Evolutionary conservation across 73 alveolate species (phyloP).

Genomic region (Paramecium sonneborni): DNA sequence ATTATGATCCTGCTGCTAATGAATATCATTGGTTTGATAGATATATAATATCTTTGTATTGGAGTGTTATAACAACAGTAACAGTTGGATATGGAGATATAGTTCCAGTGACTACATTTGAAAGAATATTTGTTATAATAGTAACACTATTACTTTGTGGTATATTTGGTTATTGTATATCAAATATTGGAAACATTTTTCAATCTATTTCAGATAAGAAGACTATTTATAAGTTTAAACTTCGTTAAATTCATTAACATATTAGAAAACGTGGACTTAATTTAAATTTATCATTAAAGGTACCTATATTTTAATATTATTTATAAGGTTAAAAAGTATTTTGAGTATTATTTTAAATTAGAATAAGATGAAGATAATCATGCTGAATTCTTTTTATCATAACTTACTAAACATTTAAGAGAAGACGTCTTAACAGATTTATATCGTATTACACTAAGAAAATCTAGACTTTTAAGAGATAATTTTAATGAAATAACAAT

Average conservation of each 20-base stretch:
- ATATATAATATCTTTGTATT: constrained; percentile 75
- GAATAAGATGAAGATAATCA: constrained; percentile 20
- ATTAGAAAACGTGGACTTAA: constrained; percentile 9
- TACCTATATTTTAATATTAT: not conserved
- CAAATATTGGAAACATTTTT: constrained; percentile 46
- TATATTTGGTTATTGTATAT: constrained; percentile 45
- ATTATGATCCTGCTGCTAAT: not conserved
- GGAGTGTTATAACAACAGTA: constrained; percentile 78
- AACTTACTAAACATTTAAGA: constrained; percentile 36
- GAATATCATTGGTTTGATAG: constrained; percentile 69
- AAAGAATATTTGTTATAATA: constrained; percentile 72
- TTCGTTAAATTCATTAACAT: not conserved
- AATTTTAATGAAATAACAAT: not conserved
- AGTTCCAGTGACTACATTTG: constrained; percentile 77
- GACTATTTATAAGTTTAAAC: not conserved
- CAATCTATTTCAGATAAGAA: constrained; percentile 22
- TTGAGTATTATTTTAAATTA: constrained; percentile 17
- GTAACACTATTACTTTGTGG: constrained; percentile 42
- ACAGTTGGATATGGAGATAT: constrained; percentile 90
- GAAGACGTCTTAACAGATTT: constrained; percentile 37
- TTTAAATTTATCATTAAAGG: constrained; percentile 24
- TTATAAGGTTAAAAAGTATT: constrained; percentile 28
- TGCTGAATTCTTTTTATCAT: not conserved
- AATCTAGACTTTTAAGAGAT: constrained; percentile 45
- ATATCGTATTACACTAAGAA: not conserved